Evolutionary conservation across 352 stramenopile species (phyloP).

Genomic region (Globisporangium echinulatum): DNA sequence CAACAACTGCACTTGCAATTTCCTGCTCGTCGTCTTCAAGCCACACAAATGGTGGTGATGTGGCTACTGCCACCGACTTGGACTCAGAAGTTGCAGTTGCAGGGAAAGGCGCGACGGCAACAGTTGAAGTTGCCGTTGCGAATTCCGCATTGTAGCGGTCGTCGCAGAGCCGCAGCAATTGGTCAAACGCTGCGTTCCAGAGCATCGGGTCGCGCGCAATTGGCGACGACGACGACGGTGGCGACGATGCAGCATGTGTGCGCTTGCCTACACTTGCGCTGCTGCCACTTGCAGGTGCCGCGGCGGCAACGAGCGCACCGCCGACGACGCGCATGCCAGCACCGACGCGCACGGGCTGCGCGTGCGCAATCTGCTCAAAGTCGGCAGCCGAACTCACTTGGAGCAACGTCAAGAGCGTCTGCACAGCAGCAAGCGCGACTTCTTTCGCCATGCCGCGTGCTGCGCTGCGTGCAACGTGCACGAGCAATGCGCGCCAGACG

Average conservation of each 20-base stretch:
- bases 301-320: constrained; percentile 56
- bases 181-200: constrained; percentile 62
- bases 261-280: constrained; percentile 8
- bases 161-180: constrained; percentile 52
- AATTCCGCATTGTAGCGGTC: constrained; percentile 23
- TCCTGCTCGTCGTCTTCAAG: constrained; percentile 74
- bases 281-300: constrained; percentile 1
- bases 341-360: constrained; percentile 68
- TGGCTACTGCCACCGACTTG: too few relatives aligned
- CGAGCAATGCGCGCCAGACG: constrained; percentile 60
- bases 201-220: constrained; percentile 40
- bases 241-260: not conserved
- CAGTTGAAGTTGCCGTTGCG: too few relatives aligned
- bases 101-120: too few relatives aligned
- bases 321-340: constrained; percentile 89
- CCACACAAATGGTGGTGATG: too few relatives aligned
- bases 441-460: constrained; percentile 59
- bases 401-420: constrained; percentile 76
- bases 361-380: constrained; percentile 67
- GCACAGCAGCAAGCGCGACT: constrained; percentile 66
- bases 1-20: constrained; percentile 70
- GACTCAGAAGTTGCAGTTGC: too few relatives aligned
- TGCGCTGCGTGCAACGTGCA: constrained; percentile 51
- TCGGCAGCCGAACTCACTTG: constrained; percentile 69
- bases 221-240: constrained; percentile 8